phyloP scores from a whole-genome alignment of 2,329 filamentous ascomycete genomes.

The Zalaria obscura region DNA sequence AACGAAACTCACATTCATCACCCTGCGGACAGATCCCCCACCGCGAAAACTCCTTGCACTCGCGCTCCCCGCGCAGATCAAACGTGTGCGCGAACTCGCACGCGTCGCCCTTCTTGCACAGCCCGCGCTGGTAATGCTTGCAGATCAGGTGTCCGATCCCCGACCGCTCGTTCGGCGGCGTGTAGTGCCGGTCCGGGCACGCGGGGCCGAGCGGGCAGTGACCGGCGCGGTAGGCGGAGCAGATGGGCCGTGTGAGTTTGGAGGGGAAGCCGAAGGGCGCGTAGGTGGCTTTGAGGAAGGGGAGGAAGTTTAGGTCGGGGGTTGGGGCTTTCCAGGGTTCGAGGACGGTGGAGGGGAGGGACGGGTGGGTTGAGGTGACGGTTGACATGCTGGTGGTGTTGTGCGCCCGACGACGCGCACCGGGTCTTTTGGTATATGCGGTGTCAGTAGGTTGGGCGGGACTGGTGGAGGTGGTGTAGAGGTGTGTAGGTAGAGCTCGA shows the following conservation, averaged over 20 bases:
- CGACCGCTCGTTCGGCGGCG: conserved; percentile 27
- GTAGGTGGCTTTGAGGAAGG: conserved; percentile 16
- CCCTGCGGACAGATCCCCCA: conserved; percentile 94
- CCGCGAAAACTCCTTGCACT: conserved; percentile 90
- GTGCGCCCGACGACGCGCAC: neutral
- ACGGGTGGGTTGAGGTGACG: neutral
- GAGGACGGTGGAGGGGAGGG: conserved; percentile 14
- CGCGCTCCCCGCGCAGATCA: conserved; percentile 94
- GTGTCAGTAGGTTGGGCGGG: too few species aligned
- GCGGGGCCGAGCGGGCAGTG: conserved; percentile 74
- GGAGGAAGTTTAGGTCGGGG: conserved; percentile 17
- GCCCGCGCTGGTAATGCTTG: conserved; percentile 94
- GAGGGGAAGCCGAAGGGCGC: conserved; percentile 18
- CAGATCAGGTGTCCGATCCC: conserved; percentile 55
- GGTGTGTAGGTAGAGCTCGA: too few species aligned
- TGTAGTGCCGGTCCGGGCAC: conserved; percentile 71
- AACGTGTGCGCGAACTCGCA: conserved; percentile 99
- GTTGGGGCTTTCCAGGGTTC: conserved; percentile 14
- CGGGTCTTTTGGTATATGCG: too few species aligned
- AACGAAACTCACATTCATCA: conserved; percentile 61
- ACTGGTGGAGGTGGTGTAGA: too few species aligned
- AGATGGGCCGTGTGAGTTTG: conserved; percentile 44
- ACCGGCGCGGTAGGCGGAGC: conserved; percentile 72
- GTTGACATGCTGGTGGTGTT: neutral
- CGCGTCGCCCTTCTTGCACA: conserved; percentile 93